These are phyloP conservation scores for Heliocybe sulcata DNA, from an alignment of 1,284 basidiomycete genomes.

Conservation along the genomic window DNA sequence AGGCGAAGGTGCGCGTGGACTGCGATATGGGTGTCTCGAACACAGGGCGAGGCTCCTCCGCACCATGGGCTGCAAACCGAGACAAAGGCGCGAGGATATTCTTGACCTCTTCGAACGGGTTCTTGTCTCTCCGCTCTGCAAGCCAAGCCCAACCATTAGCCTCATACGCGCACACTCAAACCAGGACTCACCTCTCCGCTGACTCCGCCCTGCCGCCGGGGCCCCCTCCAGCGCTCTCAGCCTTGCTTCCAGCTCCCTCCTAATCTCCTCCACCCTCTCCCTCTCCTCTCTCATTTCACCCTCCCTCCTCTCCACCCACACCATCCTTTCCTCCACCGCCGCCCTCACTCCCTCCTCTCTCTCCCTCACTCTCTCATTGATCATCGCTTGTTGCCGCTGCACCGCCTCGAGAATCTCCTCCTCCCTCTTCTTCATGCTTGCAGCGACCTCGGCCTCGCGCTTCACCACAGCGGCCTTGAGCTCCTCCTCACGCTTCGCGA, in stretches of 20 bases:
- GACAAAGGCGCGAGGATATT: constrained; percentile 52
- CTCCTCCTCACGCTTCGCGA: constrained; percentile 61
- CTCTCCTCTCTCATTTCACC: constrained; percentile 47
- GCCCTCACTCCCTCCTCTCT: constrained; percentile 49
- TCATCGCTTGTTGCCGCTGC: constrained; percentile 34
- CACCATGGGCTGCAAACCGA: constrained; percentile 22
- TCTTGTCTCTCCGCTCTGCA: constrained; percentile 42
- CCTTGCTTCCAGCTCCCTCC: constrained; percentile 39
- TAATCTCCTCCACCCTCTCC: constrained; percentile 34
- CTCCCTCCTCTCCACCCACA: constrained; percentile 43
- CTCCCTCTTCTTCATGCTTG: constrained; percentile 60
- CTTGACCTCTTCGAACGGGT: constrained; percentile 66
- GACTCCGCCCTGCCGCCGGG: constrained; percentile 17
- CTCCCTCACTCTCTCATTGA: constrained; percentile 44
- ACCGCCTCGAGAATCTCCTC: constrained; percentile 55
- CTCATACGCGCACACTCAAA: neutral
- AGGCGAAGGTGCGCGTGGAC: constrained; percentile 18
- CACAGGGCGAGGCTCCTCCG: constrained; percentile 17
- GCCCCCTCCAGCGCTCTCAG: constrained; percentile 34
- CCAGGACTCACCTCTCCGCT: constrained; percentile 1
- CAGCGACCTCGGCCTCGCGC: constrained; percentile 66
- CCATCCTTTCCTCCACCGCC: constrained; percentile 44
- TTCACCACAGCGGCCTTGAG: constrained; percentile 55
- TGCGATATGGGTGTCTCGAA: constrained; percentile 34
- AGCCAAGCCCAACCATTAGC: neutral